phyloP scores from a whole-genome alignment of 1,284 basidiomycete species.

The Vanrija sp. region DNA sequence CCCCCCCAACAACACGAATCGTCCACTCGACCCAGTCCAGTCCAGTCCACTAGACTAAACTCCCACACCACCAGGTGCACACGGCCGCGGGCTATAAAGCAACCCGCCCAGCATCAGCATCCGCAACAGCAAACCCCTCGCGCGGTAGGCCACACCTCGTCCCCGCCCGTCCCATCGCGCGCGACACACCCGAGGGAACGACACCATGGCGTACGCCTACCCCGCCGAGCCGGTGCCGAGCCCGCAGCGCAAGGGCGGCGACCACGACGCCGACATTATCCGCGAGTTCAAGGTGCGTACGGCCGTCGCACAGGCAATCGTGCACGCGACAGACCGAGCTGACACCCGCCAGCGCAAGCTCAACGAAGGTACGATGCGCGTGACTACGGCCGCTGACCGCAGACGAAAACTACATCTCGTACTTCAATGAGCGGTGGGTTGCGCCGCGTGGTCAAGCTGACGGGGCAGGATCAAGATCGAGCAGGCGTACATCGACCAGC shows the following conservation, averaged over 20 bases:
- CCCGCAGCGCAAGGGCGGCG: conserved; percentile 19
- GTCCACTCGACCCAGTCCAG: too few species aligned
- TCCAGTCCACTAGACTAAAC: too few species aligned
- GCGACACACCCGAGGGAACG: too few species aligned
- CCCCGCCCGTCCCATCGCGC: too few species aligned
- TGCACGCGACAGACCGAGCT: neutral
- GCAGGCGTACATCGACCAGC: conserved; percentile 69
- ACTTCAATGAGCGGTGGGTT: conserved; percentile 77
- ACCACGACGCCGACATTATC: conserved; percentile 25
- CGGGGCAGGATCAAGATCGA: conserved; percentile 69
- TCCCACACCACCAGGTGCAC: too few species aligned
- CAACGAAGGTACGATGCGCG: conserved; percentile 24
- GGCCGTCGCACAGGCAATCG: neutral
- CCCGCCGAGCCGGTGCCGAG: conserved; percentile 5
- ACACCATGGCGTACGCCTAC: conserved; percentile 34
- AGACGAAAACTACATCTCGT: conserved; percentile 68
- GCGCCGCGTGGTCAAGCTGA: conserved; percentile 10
- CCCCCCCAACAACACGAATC: too few species aligned
- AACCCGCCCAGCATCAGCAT: too few species aligned
- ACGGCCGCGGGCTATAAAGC: too few species aligned
- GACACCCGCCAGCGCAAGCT: conserved; percentile 43
- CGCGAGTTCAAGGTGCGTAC: conserved; percentile 27
- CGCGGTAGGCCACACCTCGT: too few species aligned
- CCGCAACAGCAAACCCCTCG: too few species aligned
- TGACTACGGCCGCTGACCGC: neutral